Conservation (phyloP, 768 basidiomycete species). For the Boletellus ananas region DNA sequence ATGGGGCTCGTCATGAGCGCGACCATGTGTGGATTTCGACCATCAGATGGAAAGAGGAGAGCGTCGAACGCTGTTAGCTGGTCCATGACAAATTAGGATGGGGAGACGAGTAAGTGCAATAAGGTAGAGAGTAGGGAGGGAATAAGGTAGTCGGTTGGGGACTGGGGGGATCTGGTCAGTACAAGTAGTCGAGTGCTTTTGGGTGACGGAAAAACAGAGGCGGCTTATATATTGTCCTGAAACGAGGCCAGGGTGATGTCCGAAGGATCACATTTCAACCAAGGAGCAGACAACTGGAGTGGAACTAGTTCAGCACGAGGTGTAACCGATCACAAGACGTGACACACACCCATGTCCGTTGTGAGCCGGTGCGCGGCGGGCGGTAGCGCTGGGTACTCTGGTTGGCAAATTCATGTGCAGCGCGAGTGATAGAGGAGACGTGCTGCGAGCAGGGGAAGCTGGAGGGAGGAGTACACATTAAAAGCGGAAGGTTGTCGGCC, state of each 20-base stretch:
- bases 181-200: conserved; percentile 22
- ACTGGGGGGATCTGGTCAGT: conserved; percentile 14
- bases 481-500: conserved; percentile 6
- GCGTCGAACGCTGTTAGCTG: conserved; percentile 62
- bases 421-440: conserved; percentile 2
- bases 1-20: conserved; percentile 68
- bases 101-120: conserved; percentile 13
- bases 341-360: conserved; percentile 10
- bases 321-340: conserved; percentile 20
- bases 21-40: conserved; percentile 69
- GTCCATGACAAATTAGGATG: conserved; percentile 47
- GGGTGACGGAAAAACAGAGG: conserved; percentile 17
- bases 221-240: conserved; percentile 28
- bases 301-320: conserved; percentile 37
- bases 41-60: conserved; percentile 75
- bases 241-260: conserved; percentile 41
- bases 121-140: conserved; percentile 15
- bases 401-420: conserved; percentile 15
- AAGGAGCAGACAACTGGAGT: conserved; percentile 25
- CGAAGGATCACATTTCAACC: conserved; percentile 19
- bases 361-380: conserved; percentile 4
- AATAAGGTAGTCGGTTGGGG: conserved; percentile 17
- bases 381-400: not conserved
- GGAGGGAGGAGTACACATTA: conserved; percentile 6
- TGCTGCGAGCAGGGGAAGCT: not conserved